Conservation (phyloP, 2,329 filamentous ascomycete species). For the Stylonectria norvegica region DNA sequence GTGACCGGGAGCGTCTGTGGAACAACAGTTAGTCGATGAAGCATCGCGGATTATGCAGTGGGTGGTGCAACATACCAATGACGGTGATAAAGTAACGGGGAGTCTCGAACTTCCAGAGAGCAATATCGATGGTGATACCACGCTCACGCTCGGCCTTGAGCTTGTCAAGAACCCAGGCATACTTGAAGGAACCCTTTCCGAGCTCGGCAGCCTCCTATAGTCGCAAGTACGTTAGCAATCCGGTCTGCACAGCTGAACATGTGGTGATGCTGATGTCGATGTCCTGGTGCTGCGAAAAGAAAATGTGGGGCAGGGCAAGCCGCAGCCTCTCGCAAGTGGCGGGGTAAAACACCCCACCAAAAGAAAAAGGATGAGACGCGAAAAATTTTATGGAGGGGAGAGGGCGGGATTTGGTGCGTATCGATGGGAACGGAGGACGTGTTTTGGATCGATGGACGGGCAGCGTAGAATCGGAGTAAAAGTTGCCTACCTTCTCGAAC, state of each 20-base stretch:
- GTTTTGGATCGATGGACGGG: constrained; percentile 10
- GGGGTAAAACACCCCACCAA: constrained; percentile 21
- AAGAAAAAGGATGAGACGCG: constrained; percentile 6
- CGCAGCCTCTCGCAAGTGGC: constrained; percentile 14
- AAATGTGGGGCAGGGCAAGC: constrained; percentile 9
- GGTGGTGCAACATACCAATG: constrained; percentile 64
- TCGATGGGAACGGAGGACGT: constrained; percentile 12
- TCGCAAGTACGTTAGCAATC: no score
- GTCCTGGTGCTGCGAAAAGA: neutral
- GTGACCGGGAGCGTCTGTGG: constrained; percentile 90
- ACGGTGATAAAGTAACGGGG: constrained; percentile 97
- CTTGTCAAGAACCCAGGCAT: constrained; percentile 99
- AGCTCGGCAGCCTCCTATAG: constrained; percentile 97
- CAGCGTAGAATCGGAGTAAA: constrained; percentile 16
- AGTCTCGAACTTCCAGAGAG: constrained; percentile 99
- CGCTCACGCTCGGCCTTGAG: constrained; percentile 99
- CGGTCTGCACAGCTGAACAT: no score
- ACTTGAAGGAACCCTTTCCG: constrained; percentile 99
- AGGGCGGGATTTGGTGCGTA: constrained; percentile 4
- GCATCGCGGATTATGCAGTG: neutral
- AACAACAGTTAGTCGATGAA: constrained; percentile 6
- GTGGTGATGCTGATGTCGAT: constrained; percentile 15
- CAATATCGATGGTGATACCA: constrained; percentile 99
- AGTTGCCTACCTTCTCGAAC: constrained; percentile 93
- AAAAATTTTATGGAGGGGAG: constrained; percentile 17